Conservation (phyloP, 164 flowering plant genomes). For the Umbilicus rupestris region DNA sequence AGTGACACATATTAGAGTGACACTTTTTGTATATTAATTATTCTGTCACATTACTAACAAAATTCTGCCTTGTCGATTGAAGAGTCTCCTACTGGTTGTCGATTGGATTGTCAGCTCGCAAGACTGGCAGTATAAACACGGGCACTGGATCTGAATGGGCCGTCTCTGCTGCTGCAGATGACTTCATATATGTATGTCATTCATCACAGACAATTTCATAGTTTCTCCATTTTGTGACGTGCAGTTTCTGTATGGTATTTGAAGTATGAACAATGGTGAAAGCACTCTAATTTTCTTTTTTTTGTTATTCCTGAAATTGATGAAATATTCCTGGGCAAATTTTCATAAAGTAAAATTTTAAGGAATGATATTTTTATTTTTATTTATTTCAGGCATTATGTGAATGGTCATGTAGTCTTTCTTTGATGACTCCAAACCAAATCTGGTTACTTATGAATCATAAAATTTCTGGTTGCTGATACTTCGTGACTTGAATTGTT, state of each 20-base stretch:
- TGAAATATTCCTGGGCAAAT: background rate
- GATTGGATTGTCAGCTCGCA: conserved; percentile 63
- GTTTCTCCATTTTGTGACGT: background rate
- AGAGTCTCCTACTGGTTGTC: conserved; percentile 87
- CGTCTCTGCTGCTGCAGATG: conserved; percentile 64
- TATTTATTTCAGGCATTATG: background rate
- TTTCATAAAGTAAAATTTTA: background rate
- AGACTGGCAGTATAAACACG: conserved; percentile 31
- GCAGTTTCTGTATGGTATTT: background rate
- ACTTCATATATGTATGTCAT: conserved; percentile 62
- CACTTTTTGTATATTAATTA: background rate
- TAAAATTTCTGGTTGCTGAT: conserved; percentile 41
- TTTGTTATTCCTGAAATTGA: background rate
- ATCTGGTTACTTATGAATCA: background rate
- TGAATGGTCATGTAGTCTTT: background rate
- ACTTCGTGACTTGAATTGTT: conserved; percentile 60
- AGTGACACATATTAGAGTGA: no score
- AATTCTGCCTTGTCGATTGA: conserved; percentile 1
- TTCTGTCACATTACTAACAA: background rate
- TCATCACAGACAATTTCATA: background rate
- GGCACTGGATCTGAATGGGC: conserved; percentile 76
- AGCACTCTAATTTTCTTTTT: background rate
- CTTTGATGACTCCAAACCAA: background rate
- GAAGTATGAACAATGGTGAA: background rate
- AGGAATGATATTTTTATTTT: background rate